Base-by-base conservation (phyloP, 306 rosid species). In the Castanopsis chinensis region DNA sequence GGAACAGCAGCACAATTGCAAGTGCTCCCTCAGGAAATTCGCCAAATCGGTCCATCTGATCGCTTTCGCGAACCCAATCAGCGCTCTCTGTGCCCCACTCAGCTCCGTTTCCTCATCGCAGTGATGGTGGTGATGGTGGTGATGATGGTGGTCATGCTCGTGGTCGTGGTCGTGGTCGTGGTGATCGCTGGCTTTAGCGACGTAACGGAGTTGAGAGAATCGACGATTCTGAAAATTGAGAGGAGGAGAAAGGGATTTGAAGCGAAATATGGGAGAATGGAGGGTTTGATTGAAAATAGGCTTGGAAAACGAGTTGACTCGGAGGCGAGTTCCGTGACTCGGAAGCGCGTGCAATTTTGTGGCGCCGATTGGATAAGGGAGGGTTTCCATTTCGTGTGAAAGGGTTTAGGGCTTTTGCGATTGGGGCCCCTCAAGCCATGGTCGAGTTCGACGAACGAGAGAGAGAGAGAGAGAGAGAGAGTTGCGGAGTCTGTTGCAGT, bases 41-140 rank as follows among this genome's bases (percentile, higher is more conserved):
- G 99, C 98, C 72, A 93, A 85, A 71, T 93, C 90, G 55, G 85
- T 84, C 99, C 99, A 91, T 75, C 85, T 85, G 37, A 87, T 90
- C 11, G 93, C 97, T 83, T 83, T 88, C 14, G 99, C 96, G 80
- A 95, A 90, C 56, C 80, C 76, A 61, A 93, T 59, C 58, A 95
- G 37, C 82, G 90, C 91, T 82, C 69, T 87, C 83, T 91, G 99
- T 69, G 90, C 72, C 12, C 83, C 92, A 2, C 86, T 88, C 27
- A 89, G 96, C 84, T 80, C 87, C 41, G 80, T 81, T 0, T 15
- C 70, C 55, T 82, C 89, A 51, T 72, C 81, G 43, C 69, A 79
- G 70, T 84, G 78, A 8, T 74, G 69, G 72, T 89, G 86, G 30
- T 79, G 82, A 30, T 89, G 87, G 21, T 84, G 92, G 49, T 89